These are phyloP conservation scores for Chaetomium tenue DNA, from an alignment of 495 filamentous ascomycete species.

Conservation along the genomic window DNA sequence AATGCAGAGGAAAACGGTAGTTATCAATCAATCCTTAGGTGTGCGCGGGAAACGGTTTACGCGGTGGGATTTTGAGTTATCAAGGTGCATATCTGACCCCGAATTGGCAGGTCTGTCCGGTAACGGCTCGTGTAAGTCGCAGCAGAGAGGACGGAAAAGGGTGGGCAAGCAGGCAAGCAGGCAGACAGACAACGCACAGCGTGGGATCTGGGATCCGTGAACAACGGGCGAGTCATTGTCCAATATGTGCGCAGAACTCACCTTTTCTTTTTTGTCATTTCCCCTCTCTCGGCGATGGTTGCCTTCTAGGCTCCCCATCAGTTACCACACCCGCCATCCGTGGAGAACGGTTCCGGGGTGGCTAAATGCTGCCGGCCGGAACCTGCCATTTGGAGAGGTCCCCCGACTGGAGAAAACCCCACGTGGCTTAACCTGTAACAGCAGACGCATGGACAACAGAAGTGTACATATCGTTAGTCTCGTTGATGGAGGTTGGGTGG, in stretches of 20 bases:
- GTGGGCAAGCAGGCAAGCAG: neutral
- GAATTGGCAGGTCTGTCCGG: neutral
- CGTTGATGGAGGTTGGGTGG: neutral
- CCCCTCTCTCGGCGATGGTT: neutral
- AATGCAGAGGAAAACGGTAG: too few species aligned
- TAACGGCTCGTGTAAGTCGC: neutral
- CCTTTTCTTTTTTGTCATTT: neutral
- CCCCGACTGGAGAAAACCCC: neutral
- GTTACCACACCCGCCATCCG: neutral
- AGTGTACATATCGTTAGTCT: constrained; percentile 7
- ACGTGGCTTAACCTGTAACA: constrained; percentile 3
- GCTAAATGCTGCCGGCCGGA: neutral
- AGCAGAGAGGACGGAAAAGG: neutral
- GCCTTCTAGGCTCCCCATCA: neutral
- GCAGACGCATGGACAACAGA: constrained; percentile 6
- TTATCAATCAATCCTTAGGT: too few species aligned
- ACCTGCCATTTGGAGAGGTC: neutral
- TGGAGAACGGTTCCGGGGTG: neutral
- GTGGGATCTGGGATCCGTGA: neutral
- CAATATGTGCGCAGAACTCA: neutral
- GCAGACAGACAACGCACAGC: neutral
- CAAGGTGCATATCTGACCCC: neutral
- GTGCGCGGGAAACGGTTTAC: neutral
- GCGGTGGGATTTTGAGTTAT: neutral
- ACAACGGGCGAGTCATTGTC: neutral